Evolutionary conservation across 306 rosid species (phyloP), one percentile per base, ranked within the genome.

Genomic region (Myrica gale): DNA sequence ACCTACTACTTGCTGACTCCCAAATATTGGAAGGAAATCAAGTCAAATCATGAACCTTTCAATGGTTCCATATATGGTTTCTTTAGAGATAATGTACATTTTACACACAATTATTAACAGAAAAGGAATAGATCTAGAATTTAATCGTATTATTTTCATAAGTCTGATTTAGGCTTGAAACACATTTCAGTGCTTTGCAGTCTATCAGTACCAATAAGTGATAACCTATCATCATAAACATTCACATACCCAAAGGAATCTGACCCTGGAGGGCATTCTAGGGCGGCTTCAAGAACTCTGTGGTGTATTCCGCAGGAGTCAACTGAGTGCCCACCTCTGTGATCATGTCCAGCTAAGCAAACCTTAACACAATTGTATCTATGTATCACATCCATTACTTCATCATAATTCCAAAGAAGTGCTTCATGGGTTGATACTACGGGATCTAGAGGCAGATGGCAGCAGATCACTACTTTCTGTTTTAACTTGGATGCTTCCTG

Each of bases 221-320:
- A 82, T 19, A 90, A 67, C 76, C 79, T 85, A 60, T 92, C 96
- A 61, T 82, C 78, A 73, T 90, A 96, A 43, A 85, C 96, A 68
- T 96, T 89, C 19, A 85, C 81, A 78, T 85, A 78, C 52, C 98
- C 99, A 57, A 81, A 96, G 5, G 97, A 85, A 67, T 92, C 79
- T 7, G 79, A 83, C 10, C 91, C 99, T 2, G 96, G 91, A 75
- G 97, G 97, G 78, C 97, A 95, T 76, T 95, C 97, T 26, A 95
- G 82, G 68, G 97, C 91, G 32, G 97, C 99, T 89, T 95, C 99
- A 55, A 95, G 90, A 84, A 86, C 89, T 82, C 91, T 85, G 61
- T 95, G 99, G 71, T 90, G 93, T 26, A 95, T 72, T 74, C 99
- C 99, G 54, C 85, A 87, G 53, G 97, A 90, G 81, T 95, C 99